Conservation (phyloP, 305 asterid species). For the Euphrasia arctica region DNA sequence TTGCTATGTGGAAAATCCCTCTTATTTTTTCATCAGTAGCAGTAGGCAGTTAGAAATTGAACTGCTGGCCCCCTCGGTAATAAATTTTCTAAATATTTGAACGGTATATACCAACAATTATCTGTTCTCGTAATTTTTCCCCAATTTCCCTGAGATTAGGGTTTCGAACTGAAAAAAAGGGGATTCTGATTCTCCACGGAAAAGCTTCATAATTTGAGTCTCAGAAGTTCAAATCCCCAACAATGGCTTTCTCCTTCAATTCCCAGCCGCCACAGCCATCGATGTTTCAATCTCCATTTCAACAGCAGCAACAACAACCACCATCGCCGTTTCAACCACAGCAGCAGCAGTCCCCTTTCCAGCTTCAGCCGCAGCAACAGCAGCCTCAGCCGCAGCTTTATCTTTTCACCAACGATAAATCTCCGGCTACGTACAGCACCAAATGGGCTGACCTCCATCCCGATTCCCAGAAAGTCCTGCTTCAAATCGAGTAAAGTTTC, state of each 20-base stretch:
- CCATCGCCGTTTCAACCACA: constrained; percentile 31
- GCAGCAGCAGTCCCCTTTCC: constrained; percentile 43
- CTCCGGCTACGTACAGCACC: constrained; percentile 85
- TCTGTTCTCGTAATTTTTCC: neutral
- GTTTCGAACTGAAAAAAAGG: constrained; percentile 21
- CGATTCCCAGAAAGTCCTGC: constrained; percentile 81
- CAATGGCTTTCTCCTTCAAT: constrained; percentile 57
- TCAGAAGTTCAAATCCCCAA: constrained; percentile 30
- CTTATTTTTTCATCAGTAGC: too few relatives aligned
- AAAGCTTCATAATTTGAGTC: constrained; percentile 13
- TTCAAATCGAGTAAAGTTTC: constrained; percentile 67
- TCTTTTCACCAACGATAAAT: constrained; percentile 76
- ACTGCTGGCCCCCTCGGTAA: too few relatives aligned
- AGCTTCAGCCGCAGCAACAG: neutral
- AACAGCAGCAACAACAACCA: constrained; percentile 22
- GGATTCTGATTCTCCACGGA: constrained; percentile 9
- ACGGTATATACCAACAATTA: constrained; percentile 28
- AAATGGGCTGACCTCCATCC: constrained; percentile 98
- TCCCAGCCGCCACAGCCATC: constrained; percentile 58
- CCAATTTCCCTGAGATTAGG: constrained; percentile 22
- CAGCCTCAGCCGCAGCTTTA: constrained; percentile 58
- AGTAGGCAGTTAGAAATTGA: too few relatives aligned
- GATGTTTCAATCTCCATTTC: constrained; percentile 51
- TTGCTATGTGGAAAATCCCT: too few relatives aligned
- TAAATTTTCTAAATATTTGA: too few relatives aligned